Evolutionary conservation across 768 basidiomycete genomes (phyloP), one percentile per base, ranked within the genome.

Genomic region (Rhizopogon vesiculosus): DNA sequence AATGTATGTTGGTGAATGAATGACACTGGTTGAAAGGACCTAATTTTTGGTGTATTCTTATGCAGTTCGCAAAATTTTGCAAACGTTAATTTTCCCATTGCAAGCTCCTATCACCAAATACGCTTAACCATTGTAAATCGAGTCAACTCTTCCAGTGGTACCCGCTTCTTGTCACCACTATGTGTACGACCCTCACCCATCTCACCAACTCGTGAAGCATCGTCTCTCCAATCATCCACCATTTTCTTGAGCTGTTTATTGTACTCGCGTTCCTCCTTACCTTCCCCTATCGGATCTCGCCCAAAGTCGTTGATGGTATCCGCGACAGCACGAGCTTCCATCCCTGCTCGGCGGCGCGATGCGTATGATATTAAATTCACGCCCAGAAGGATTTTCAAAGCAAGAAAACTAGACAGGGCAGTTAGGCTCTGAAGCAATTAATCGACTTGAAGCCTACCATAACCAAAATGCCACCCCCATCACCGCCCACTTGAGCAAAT

Each of bases 111-210:
- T 59, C 39, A 86, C 82, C 83, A 95, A 44, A 96, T 95, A 51
- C 91, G 78, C 66, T 96, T 96, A 45, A 96, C 89, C 94, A 98
- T 98, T 18, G 93, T 96, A 76, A 90, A 98, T 54, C 94, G 72
- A 35, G 92, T 96, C 48, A 98, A 79, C 65, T 96, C 92, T 67
- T 97, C 93, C 49, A 98, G 70, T 56, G 83, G 82, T 55, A 91
- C 78, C 45, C 85, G 76, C 55, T 81, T 85, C 54, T 62, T 73
- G 16, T 56, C 67, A 18, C 64, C 64, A 39, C 57, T 59, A 15
- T 59, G 51, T 59, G 55, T 64, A 40, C 62, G 63, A 35, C 50
- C 75, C 68, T 91, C 89, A 1, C 89, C 89, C 55, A 91, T 89
- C 63, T 93, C 91, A 12, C 86, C 78, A 4, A 83, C 78, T 10